Conservation (phyloP, 768 basidiomycete genomes). For the Sporobolomyces phaffii region DNA sequence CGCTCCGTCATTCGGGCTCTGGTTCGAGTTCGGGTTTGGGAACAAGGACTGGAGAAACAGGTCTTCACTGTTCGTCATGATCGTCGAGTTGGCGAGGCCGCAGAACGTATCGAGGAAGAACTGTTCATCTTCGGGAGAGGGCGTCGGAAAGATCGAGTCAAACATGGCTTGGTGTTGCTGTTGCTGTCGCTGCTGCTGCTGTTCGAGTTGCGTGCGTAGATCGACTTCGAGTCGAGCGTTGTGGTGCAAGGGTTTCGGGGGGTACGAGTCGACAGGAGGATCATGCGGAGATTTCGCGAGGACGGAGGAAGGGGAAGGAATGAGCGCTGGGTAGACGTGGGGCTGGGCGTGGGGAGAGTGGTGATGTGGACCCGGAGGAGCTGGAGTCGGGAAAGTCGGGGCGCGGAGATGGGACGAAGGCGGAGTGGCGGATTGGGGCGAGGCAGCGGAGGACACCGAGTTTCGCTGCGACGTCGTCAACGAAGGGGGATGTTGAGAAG, state of each 20-base stretch:
- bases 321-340: not conserved
- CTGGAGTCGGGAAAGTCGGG: not conserved
- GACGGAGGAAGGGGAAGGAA: not conserved
- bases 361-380: not conserved
- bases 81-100: not conserved
- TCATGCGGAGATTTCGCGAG: not conserved
- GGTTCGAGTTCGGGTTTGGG: not conserved
- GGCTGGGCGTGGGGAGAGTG: not conserved
- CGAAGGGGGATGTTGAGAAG: not conserved
- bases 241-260: not conserved
- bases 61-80: too few relatives aligned
- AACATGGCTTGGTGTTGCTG: not conserved
- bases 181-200: not conserved
- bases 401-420: conserved; percentile 5
- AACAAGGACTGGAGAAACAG: not conserved
- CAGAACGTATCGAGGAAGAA: conserved; percentile 20
- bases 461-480: not conserved
- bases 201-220: not conserved
- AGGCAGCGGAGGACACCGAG: not conserved
- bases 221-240: not conserved
- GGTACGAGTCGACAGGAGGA: not conserved
- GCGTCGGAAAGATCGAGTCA: conserved; percentile 6
- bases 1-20: too few relatives aligned
- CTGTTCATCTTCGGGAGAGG: conserved; percentile 14
- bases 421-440: not conserved